phyloP scores from a whole-genome alignment of 2,329 filamentous ascomycete genomes.

The Teratosphaeria epicoccoides region DNA sequence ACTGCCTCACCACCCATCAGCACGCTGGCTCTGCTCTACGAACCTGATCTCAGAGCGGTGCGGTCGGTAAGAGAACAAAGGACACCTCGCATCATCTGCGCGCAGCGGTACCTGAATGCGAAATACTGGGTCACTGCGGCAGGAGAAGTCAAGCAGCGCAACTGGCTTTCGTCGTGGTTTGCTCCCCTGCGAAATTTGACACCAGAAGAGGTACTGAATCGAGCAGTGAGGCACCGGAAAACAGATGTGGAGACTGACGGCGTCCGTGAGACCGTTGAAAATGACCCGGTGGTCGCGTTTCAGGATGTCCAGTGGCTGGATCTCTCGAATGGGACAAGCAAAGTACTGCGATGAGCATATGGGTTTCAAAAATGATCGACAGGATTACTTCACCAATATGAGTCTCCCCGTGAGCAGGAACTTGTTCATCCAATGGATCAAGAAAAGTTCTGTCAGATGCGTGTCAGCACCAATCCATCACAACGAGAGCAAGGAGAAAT shows the following conservation, averaged over 20 bases:
- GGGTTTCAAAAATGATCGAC: too few relatives aligned
- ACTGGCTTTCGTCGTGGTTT: constrained; percentile 43
- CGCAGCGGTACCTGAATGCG: constrained; percentile 42
- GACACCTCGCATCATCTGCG: constrained; percentile 23
- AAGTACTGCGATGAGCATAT: constrained; percentile 36
- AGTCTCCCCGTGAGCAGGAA: too few relatives aligned
- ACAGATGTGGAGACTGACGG: constrained; percentile 28
- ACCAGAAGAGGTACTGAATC: constrained; percentile 38
- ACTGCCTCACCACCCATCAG: constrained; percentile 37
- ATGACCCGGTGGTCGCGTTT: constrained; percentile 25
- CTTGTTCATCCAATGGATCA: too few relatives aligned
- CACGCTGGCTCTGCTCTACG: constrained; percentile 52
- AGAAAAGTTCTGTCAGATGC: too few relatives aligned
- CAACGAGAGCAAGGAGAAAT: too few relatives aligned
- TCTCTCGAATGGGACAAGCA: constrained; percentile 46
- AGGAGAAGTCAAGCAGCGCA: constrained; percentile 52
- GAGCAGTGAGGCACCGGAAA: constrained; percentile 29
- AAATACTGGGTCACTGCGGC: constrained; percentile 58
- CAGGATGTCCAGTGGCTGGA: constrained; percentile 41
- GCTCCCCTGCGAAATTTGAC: constrained; percentile 30
- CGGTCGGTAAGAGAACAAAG: constrained; percentile 12
- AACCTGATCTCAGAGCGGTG: constrained; percentile 51
- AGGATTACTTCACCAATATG: too few relatives aligned
- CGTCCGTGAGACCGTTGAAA: constrained; percentile 19
- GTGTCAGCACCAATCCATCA: too few relatives aligned